Base-by-base conservation (phyloP, 2,329 filamentous ascomycete species). In the Lomentospora prolificans region DNA sequence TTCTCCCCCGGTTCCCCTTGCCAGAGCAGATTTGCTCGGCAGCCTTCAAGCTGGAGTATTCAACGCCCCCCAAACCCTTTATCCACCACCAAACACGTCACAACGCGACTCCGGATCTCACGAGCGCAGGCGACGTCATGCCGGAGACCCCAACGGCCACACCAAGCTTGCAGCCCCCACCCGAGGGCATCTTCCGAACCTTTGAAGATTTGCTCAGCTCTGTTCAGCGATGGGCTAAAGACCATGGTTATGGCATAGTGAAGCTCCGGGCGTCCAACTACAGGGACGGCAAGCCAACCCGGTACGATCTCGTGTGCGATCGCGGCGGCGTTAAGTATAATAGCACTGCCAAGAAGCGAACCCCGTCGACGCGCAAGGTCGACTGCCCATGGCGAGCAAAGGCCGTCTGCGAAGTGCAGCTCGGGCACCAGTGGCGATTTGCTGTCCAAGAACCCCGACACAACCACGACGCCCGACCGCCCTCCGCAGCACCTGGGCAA, bases 371-470 rank as follows among this genome's bases (percentile, higher is more conserved):
- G 46, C 79, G 80, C 64, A 84, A 84, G 68, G 79, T 84, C 56
- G 80, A 84, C 65, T 84, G 80, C 57, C 80, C 80, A 9, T 84
- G 81, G 70, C 77, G 79, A 54, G 80, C 80, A 56, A 84, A 84
- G 69, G 80, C 80, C 24, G 80, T 84, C 22, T 84, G 80, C 59
- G 80, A 84, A 63, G 80, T 84, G 5, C 79, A 82, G 64, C 70
- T 84, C 9, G 76, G 76, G 44, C 81, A 83, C 59, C 80, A 82
- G 66, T 84, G 80, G 80, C 78, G 80, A n/a, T 84, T 84, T 59
- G 77, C 76, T 6, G 75, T 84, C 9, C 80, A 83, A 58, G 78
- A 82, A 57, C 66, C 73, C n/a, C 72, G 79, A 12, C 80, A 84
- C 64, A 84, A 84, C 65, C 80, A 84, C 64, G 80, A 83, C 61